Evolutionary conservation across 306 rosid species (phyloP), one percentile per base, ranked within the genome.

Genomic region (Pyrus pyrifolia): DNA sequence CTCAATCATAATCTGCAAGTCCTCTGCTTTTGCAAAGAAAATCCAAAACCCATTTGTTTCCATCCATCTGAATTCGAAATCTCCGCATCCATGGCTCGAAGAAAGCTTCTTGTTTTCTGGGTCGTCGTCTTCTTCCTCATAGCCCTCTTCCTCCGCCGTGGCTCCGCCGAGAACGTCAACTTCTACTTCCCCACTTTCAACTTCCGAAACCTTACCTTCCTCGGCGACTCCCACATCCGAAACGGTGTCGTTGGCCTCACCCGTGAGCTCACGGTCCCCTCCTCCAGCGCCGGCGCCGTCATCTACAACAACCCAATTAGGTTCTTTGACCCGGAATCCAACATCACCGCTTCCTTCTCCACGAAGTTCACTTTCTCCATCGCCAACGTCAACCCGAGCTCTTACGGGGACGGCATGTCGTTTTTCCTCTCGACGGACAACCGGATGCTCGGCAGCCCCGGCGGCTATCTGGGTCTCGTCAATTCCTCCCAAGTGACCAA

Each of bases 191-290:
- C 77, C 9, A 84, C 90, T 40, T 95, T 95, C 87, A 78, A 80
- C 4, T 83, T 90, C 78, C 85, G 97, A 44, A 92, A 95, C 89
- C 86, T 95, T 67, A 90, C 96, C 29, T 91, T 95, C 74, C 86
- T 92, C 22, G 97, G 97, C 46, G 96, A 90, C 73, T 92, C 98
- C 25, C 86, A 86, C 61, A 91, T 95, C 88, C 84, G 86, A 17
- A 72, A 85, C 31, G 96, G 97, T 44, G 49, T 84, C 2, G 61
- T 95, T 4, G 96, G 97, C 18, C 94, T 92, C 81, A 92, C 98
- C 14, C 72, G 82, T 31, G 82, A 91, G 76, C 78, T 86, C 79
- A 76, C 84, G 23, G 92, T 92, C 22, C 97, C 98, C 0, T 80
- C 91, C 30, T 84, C 97, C 3, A 81, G 88, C 80, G 83, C 89